Evolutionary conservation across 2,329 filamentous ascomycete genomes (phyloP), one percentile per base, ranked within the genome.

Genomic region (Mycosphaerella arachidis): DNA sequence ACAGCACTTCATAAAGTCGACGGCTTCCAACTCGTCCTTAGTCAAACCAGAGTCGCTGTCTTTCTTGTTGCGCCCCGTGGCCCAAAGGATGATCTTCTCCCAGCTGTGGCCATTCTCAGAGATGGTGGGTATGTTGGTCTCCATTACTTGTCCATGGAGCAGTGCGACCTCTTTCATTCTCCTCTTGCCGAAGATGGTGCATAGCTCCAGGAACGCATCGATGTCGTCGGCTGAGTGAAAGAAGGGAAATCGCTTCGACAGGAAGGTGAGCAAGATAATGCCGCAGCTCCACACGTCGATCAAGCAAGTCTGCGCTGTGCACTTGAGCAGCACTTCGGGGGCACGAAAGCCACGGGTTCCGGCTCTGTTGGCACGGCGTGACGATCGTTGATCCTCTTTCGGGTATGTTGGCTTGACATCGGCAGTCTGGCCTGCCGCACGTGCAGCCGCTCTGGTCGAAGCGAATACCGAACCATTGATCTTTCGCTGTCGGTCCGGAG

Each of bases 181-280:
- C 71, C 84, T 87, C 46, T 83, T 82, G 53, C 94, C 94, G 73
- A 97, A 97, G 62, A 99, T 96, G 60, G 91, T 96, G 37, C 92
- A 90, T 66, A 99, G 95, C 75, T 99, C 94, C 67, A 99, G 93
- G 83, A 97, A 89, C 55, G 94, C 94, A 72, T 99, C 94, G 52
- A 99, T 89, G 70, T 99, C 94, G 73, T 99, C 94, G n/a, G 92
- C 89, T 50, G 91, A 96, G 77, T 99, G 97, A 82, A 99, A 99
- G 77, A 99, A 99, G 1, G 94, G 94, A 70, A 99, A 99, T 4
- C 94, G 87, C 58, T 89, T 89, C 45, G 90, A 93, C 13, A 99
- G 81, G 64, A 99, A 89, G 0, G 94, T 99, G n/a, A 99, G 81
- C 2, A 99, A 82, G 57, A 99, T 96, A n/a, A 99, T 92, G 46